A percentile compares a stretch with the other conserved stretches of the same genome.
These are phyloP conservation scores for Diplodia seriata DNA, from an alignment of 2,329 filamentous ascomycete species.

Conservation along the genomic window DNA sequence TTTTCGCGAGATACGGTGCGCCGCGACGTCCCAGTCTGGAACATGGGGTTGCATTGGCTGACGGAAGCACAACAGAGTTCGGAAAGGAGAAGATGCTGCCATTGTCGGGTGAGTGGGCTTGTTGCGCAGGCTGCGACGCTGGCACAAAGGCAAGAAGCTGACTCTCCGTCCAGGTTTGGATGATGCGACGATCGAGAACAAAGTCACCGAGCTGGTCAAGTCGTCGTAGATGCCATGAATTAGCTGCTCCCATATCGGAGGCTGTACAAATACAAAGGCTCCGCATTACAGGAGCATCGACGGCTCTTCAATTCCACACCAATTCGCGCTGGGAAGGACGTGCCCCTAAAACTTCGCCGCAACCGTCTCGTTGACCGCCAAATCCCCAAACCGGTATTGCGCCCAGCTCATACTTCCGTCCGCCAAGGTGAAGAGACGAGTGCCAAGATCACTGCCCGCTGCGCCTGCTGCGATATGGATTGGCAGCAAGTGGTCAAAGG, in stretches of 20 bases:
- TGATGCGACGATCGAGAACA: constrained; percentile 74
- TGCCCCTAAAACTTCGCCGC: constrained; percentile 16
- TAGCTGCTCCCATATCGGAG: constrained; percentile 5
- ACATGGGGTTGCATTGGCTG: neutral
- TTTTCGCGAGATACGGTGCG: constrained; percentile 91
- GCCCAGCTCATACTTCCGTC: constrained; percentile 63
- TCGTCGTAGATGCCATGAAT: constrained; percentile 32
- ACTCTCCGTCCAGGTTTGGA: constrained; percentile 61
- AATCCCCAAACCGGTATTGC: constrained; percentile 59
- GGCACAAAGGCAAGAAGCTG: constrained; percentile 26
- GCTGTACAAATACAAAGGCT: constrained; percentile 26
- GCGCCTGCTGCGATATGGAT: constrained; percentile 64
- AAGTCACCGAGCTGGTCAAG: constrained; percentile 69
- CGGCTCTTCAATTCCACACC: neutral
- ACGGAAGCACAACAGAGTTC: constrained; percentile 57
- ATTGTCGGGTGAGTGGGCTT: constrained; percentile 59
- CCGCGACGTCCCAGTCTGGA: constrained; percentile 39
- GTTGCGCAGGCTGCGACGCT: neutral
- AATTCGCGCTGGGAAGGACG: neutral
- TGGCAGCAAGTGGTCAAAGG: constrained; percentile 67
- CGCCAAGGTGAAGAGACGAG: constrained; percentile 56
- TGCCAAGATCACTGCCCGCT: constrained; percentile 57
- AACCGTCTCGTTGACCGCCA: constrained; percentile 20
- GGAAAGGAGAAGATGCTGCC: constrained; percentile 72
- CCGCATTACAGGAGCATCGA: neutral